A percentile compares a stretch with the other conserved stretches of the same genome.
Evolutionary conservation across 805 yeast species (phyloP).

Genomic region (Saccharomycopsis sp.): DNA sequence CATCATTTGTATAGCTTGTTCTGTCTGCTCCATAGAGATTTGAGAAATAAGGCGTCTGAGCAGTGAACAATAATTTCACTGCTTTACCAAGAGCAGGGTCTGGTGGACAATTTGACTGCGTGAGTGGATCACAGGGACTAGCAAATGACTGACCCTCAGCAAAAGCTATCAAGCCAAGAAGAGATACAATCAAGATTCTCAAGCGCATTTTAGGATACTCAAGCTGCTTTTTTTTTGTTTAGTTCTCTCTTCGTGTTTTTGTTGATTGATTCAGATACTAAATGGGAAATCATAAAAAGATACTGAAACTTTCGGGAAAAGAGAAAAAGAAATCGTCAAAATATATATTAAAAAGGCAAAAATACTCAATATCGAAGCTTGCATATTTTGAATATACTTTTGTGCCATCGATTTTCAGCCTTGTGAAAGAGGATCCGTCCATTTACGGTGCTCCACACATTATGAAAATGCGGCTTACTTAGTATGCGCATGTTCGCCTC

Average conservation of each 20-base stretch:
- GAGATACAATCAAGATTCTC: not conserved
- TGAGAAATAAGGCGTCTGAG: constrained; percentile 27
- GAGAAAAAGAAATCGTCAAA: not conserved
- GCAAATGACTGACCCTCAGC: constrained; percentile 4
- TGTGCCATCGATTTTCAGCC: not conserved
- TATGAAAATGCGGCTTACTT: not conserved
- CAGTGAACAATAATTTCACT: constrained; percentile 36
- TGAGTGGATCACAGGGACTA: constrained; percentile 30
- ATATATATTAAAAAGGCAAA: not conserved
- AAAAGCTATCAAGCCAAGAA: not conserved
- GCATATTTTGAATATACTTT: not conserved
- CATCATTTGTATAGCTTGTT: constrained; percentile 33
- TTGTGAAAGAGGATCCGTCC: not conserved
- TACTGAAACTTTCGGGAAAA: not conserved
- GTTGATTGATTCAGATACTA: not conserved
- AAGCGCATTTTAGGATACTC: not conserved
- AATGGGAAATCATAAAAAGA: not conserved
- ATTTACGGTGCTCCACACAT: not conserved
- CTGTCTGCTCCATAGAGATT: constrained; percentile 13
- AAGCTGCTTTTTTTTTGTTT: not conserved
- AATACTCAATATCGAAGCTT: not conserved
- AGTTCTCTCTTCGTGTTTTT: not conserved
- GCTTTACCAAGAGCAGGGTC: constrained; percentile 48
- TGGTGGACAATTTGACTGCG: constrained; percentile 26
- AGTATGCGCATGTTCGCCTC: not conserved